Evolutionary conservation across 176 grass and related monocot genomes (phyloP).

Genomic region (Aegilops sharonensis): DNA sequence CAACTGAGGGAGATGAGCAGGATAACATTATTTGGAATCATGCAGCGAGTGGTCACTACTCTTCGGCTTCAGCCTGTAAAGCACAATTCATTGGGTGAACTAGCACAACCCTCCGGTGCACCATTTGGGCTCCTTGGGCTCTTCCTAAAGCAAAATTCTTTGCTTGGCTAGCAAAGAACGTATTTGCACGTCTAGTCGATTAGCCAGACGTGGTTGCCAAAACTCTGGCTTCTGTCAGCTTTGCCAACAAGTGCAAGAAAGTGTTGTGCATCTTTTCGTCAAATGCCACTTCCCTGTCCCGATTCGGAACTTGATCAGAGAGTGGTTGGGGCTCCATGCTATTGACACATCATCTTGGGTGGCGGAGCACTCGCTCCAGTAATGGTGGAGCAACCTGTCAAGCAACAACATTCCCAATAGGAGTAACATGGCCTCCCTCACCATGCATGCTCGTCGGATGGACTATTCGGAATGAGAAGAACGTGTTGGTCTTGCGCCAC

Average conservation of each 20-base stretch:
- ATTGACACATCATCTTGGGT: background rate
- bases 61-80: background rate
- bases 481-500: fast-evolving
- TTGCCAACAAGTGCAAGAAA: background rate
- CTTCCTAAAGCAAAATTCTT: background rate
- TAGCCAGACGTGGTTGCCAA: background rate
- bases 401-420: background rate
- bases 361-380: background rate
- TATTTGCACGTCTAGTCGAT: background rate
- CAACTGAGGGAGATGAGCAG: background rate
- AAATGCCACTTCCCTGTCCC: background rate
- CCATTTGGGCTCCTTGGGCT: background rate
- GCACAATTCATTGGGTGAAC: background rate
- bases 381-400: background rate
- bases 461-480: background rate
- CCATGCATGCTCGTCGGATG: too few species aligned
- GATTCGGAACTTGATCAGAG: background rate
- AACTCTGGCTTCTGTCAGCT: background rate
- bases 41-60: background rate
- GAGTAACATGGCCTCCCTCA: too few species aligned
- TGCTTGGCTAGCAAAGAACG: background rate
- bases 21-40: background rate
- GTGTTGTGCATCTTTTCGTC: background rate
- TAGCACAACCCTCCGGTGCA: background rate
- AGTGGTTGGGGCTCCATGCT: background rate